Percentiles rank a stretch among this genome's conserved stretches.
Evolutionary conservation across 2,329 filamentous ascomycete species (phyloP).

Genomic region (Colletotrichum sp.): DNA sequence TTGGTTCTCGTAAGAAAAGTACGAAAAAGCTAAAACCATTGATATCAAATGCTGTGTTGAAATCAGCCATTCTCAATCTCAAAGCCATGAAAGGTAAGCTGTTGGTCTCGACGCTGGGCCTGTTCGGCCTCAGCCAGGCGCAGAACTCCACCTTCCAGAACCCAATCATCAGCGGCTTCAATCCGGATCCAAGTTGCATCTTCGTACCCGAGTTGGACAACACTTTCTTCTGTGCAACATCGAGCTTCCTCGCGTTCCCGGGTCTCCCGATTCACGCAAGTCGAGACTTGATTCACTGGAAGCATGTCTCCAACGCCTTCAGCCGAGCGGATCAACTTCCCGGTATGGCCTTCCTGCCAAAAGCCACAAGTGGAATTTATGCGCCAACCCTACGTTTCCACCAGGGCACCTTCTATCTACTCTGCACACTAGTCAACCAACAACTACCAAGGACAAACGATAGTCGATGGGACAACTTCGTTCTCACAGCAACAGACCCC

Average conservation of each 20-base stretch:
- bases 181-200: slow-evolving; percentile 53
- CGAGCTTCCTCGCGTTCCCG: slow-evolving; percentile 57
- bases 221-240: slow-evolving; percentile 56
- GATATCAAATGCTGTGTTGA: not conserved
- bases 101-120: not conserved
- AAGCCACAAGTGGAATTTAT: slow-evolving; percentile 45
- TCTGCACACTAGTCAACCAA: slow-evolving; percentile 34
- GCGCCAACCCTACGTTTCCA: slow-evolving; percentile 50
- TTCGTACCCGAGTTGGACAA: slow-evolving; percentile 40
- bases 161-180: slow-evolving; percentile 53
- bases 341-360: slow-evolving; percentile 30
- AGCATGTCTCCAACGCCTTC: slow-evolving; percentile 43
- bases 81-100: not conserved
- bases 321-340: slow-evolving; percentile 46
- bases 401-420: slow-evolving; percentile 46
- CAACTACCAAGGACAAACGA: slow-evolving; percentile 3
- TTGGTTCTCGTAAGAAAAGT: not conserved
- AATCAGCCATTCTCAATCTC: not conserved
- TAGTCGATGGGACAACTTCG: slow-evolving; percentile 16
- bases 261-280: slow-evolving; percentile 57
- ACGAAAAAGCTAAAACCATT: not conserved
- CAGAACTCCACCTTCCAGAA: slow-evolving; percentile 37
- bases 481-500: slow-evolving; percentile 20
- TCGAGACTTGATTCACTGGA: slow-evolving; percentile 55
- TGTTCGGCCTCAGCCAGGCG: not conserved